Evolutionary conservation across 108 stramenopile genomes (phyloP).

Genomic region (Asterionellopsis glacialis): DNA sequence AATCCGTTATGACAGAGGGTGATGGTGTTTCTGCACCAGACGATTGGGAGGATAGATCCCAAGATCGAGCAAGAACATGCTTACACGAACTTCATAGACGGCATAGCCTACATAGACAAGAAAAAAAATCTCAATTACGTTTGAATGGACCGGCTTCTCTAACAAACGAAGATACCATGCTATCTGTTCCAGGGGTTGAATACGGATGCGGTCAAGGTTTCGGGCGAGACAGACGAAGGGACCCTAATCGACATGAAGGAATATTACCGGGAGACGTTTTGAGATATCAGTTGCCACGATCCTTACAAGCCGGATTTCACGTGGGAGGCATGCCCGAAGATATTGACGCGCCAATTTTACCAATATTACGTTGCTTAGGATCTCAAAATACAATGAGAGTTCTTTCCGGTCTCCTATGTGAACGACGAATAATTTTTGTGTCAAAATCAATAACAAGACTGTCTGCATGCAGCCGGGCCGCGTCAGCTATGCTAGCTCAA

Average conservation of each 20-base stretch:
- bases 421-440: constrained; percentile 30
- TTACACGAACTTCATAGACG: constrained; percentile 3
- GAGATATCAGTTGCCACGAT: constrained; percentile 4
- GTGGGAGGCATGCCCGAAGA: constrained; percentile 3
- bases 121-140: not conserved
- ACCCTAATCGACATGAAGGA: too few relatives aligned
- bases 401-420: constrained; percentile 32
- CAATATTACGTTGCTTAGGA: constrained; percentile 41
- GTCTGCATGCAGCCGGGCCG: constrained; percentile 31
- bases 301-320: constrained; percentile 7
- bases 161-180: not conserved
- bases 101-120: not conserved
- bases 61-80: not conserved
- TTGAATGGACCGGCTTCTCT: not conserved
- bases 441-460: constrained; percentile 25
- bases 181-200: constrained; percentile 4
- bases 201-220: not conserved
- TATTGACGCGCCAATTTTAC: constrained; percentile 18
- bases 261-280: constrained; percentile 6
- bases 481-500: constrained; percentile 38
- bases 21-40: not conserved
- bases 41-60: not conserved
- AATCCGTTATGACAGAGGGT: constrained; percentile 1
- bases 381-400: constrained; percentile 25
- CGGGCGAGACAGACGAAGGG: not conserved